Conservation (phyloP, 805 yeast species). For the Saccharomycopsis fermentans region DNA sequence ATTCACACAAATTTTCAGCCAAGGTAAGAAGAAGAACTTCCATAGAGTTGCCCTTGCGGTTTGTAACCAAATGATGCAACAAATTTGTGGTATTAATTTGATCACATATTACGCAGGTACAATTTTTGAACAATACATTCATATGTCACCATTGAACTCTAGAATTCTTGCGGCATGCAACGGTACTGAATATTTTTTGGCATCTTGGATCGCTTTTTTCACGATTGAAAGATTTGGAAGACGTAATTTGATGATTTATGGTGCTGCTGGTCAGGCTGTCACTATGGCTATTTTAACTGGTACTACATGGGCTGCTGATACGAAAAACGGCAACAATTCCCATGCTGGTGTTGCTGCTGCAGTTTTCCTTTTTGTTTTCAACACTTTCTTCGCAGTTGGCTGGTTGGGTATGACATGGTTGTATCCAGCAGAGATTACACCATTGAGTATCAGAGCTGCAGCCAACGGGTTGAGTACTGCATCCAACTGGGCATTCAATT, state of each 20-base stretch:
- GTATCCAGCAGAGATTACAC: constrained; percentile 53
- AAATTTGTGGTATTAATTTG: constrained; percentile 61
- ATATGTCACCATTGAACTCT: constrained; percentile 40
- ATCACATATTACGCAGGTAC: constrained; percentile 57
- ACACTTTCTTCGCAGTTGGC: constrained; percentile 28
- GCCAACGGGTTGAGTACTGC: constrained; percentile 39
- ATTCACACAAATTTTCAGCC: constrained; percentile 32
- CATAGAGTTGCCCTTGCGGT: constrained; percentile 52
- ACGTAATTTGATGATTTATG: constrained; percentile 46
- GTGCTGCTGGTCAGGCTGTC: constrained; percentile 40
- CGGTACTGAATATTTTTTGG: constrained; percentile 47
- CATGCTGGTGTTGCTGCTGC: constrained; percentile 52
- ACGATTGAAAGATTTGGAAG: constrained; percentile 57
- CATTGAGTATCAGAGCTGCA: constrained; percentile 46
- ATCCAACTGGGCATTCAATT: constrained; percentile 57
- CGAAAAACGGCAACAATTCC: constrained; percentile 25
- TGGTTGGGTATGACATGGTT: constrained; percentile 50
- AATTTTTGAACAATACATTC: constrained; percentile 41
- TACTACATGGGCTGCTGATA: constrained; percentile 36
- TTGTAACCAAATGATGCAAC: constrained; percentile 59
- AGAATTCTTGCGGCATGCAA: constrained; percentile 57
- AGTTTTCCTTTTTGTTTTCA: constrained; percentile 46
- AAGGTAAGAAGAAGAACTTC: constrained; percentile 51
- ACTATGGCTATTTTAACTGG: constrained; percentile 31
- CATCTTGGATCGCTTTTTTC: constrained; percentile 46